A percentile compares a stretch with the other conserved stretches of the same genome.
phyloP scores from a whole-genome alignment of 305 asterid genomes.

The Euphrasia arctica region DNA sequence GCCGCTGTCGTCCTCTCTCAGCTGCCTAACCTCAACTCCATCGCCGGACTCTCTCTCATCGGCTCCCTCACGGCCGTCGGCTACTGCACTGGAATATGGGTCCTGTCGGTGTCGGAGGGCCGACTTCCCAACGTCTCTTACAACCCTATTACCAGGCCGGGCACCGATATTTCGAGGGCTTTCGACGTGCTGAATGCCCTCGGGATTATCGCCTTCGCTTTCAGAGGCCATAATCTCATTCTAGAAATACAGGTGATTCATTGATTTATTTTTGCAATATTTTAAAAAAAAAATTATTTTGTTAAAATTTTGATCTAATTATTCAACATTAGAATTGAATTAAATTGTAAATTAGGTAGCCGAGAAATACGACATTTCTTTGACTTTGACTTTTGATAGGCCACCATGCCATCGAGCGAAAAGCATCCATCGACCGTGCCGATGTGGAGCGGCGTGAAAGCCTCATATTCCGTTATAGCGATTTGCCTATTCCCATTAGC shows the following conservation, averaged over 20 bases:
- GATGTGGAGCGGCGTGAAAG: conserved; percentile 91
- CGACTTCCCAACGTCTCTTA: conserved; percentile 60
- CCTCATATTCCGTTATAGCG: conserved; percentile 58
- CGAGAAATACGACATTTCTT: too few species aligned
- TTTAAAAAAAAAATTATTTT: too few species aligned
- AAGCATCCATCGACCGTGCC: conserved; percentile 89
- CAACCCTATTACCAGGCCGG: conserved; percentile 39
- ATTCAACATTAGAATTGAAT: too few species aligned
- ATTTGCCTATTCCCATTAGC: conserved; percentile 77
- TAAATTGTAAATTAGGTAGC: too few species aligned
- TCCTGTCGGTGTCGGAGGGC: conserved; percentile 62
- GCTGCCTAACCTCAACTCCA: conserved; percentile 87
- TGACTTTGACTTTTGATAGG: conserved; percentile 39
- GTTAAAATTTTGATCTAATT: too few species aligned
- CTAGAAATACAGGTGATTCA: conserved; percentile 77
- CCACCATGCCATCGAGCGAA: conserved; percentile 92
- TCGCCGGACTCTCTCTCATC: conserved; percentile 77
- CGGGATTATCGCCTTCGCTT: conserved; percentile 86
- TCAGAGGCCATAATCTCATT: conserved; percentile 87
- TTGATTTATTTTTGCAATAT: too few species aligned
- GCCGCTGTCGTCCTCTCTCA: conserved; percentile 68
- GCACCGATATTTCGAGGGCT: conserved; percentile 35
- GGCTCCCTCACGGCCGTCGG: conserved; percentile 83
- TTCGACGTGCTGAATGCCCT: conserved; percentile 73
- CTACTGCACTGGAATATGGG: conserved; percentile 78